These are phyloP conservation scores for Xylariales sp. DNA, from an alignment of 2,329 filamentous ascomycete species.

Conservation along the genomic window DNA sequence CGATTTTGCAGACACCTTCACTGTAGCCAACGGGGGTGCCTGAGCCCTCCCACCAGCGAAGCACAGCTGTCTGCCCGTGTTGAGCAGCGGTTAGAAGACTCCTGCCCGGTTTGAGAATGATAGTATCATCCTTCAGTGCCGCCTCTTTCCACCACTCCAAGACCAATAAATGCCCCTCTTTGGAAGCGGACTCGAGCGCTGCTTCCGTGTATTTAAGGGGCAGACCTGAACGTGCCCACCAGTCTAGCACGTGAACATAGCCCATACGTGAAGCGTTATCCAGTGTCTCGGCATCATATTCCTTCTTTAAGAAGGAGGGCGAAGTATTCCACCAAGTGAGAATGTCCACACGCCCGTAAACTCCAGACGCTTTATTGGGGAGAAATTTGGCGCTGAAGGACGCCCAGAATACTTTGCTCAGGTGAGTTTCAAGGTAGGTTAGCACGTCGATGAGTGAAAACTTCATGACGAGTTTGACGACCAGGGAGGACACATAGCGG, in stretches of 20 bases:
- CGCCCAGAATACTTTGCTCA: constrained; percentile 81
- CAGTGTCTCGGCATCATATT: constrained; percentile 86
- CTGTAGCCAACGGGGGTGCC: constrained; percentile 83
- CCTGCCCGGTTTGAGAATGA: constrained; percentile 82
- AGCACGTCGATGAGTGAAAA: constrained; percentile 87
- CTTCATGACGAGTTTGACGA: constrained; percentile 90
- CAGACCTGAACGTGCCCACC: constrained; percentile 86
- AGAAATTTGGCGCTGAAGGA: constrained; percentile 83
- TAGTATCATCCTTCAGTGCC: constrained; percentile 65
- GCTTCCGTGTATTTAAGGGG: constrained; percentile 86
- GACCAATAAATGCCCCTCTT: constrained; percentile 84
- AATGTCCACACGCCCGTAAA: constrained; percentile 86
- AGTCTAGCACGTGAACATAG: constrained; percentile 86
- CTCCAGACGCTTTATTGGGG: constrained; percentile 87
- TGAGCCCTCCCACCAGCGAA: constrained; percentile 89
- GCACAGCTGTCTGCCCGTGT: constrained; percentile 78
- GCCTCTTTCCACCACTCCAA: constrained; percentile 93
- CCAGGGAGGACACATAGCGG: constrained; percentile 78
- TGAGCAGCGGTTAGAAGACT: constrained; percentile 86
- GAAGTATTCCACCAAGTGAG: constrained; percentile 92
- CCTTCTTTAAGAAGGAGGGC: constrained; percentile 83
- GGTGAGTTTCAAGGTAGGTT: constrained; percentile 73
- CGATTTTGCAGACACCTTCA: constrained; percentile 84
- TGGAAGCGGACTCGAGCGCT: constrained; percentile 87
- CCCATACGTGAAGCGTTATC: constrained; percentile 89